A percentile compares a stretch with the other conserved stretches of the same genome.
phyloP scores from a whole-genome alignment of 78 protist species.

The Anaeramoeba flamelloides region DNA sequence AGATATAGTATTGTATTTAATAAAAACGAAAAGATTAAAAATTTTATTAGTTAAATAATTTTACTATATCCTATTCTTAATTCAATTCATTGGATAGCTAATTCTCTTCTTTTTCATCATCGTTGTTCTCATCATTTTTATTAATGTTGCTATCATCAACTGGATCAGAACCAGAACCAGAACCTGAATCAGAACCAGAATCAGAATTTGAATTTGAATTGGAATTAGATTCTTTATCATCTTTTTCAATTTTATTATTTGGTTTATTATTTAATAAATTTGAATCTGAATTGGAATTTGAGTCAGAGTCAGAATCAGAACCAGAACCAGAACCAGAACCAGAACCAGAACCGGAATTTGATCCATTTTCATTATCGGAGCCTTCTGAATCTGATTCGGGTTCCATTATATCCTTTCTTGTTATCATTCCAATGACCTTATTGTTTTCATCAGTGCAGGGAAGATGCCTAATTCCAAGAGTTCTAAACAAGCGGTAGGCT shows the following conservation, averaged over 20 bases:
- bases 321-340: background rate
- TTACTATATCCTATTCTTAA: too few species aligned
- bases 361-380: background rate
- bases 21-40: too few species aligned
- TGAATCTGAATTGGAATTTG: background rate
- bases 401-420: slow-evolving; percentile 48
- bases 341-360: background rate
- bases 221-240: background rate
- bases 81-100: too few species aligned
- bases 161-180: background rate
- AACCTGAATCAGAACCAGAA: background rate
- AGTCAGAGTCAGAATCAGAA: background rate
- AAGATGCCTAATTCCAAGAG: slow-evolving; percentile 64
- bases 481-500: slow-evolving; percentile 37
- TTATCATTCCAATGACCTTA: slow-evolving; percentile 52
- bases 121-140: too few species aligned
- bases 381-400: background rate
- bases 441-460: slow-evolving; percentile 32
- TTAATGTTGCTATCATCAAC: too few species aligned
- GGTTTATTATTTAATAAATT: background rate
- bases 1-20: too few species aligned
- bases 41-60: too few species aligned
- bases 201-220: background rate
- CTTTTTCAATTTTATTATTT: background rate
- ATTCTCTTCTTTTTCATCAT: too few species aligned